Conservation (phyloP, 805 yeast genomes). For the Komagataella populi region DNA sequence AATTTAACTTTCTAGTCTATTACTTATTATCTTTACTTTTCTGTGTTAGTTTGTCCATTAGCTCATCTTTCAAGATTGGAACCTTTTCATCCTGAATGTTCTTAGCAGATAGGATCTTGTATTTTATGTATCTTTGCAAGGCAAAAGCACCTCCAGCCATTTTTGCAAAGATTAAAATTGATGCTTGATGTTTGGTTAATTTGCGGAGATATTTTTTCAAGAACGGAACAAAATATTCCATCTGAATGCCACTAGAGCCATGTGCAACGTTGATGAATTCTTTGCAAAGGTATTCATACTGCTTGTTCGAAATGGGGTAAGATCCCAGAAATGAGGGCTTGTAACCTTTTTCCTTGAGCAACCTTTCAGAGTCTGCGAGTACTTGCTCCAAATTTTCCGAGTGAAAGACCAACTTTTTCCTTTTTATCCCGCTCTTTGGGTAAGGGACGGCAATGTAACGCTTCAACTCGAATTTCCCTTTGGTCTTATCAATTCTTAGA, state of each 20-base stretch:
- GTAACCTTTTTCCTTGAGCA: constrained; percentile 4
- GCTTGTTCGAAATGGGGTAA: constrained; percentile 11
- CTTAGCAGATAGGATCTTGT: constrained; percentile 11
- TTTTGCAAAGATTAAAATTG: constrained; percentile 16
- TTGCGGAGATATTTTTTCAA: constrained; percentile 7
- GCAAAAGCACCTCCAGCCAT: constrained; percentile 14
- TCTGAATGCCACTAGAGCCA: constrained; percentile 11
- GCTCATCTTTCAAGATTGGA: neutral
- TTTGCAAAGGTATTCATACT: constrained; percentile 7
- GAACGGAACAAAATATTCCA: constrained; percentile 5
- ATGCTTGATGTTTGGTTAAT: constrained; percentile 13
- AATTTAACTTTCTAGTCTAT: neutral
- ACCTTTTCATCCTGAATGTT: constrained; percentile 1
- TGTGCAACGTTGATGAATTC: constrained; percentile 7
- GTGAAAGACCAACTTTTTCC: neutral
- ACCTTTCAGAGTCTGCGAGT: constrained; percentile 7
- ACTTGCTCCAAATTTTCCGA: constrained; percentile 7
- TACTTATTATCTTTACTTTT: neutral
- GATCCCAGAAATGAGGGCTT: constrained; percentile 1
- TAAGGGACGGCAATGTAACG: neutral
- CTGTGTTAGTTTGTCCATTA: neutral
- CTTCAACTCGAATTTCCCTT: neutral
- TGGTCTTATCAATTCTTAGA: constrained; percentile 8
- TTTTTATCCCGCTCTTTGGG: neutral
- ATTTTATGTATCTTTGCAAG: constrained; percentile 13